phyloP scores from a whole-genome alignment of 345 rosid species.

The Brassica juncea region DNA sequence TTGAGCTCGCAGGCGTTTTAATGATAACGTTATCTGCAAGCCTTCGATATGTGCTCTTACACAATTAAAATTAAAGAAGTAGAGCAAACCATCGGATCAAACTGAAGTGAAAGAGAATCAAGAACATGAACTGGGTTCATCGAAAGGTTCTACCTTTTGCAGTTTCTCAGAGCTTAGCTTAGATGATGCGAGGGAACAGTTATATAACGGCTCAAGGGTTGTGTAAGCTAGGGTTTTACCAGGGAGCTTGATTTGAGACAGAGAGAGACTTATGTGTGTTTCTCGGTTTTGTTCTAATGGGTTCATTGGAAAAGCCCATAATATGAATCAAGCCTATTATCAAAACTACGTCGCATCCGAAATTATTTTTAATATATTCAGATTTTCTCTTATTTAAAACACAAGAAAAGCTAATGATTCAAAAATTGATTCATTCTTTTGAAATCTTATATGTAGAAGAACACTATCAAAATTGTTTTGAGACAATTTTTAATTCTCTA shows the following conservation, averaged over 20 bases:
- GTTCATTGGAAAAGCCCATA: no score
- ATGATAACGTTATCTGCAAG: slow-evolving; percentile 48
- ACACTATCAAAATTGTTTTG: neutral
- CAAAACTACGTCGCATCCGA: no score
- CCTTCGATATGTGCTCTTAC: slow-evolving; percentile 84
- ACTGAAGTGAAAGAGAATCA: neutral
- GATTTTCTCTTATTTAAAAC: no score
- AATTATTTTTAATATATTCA: no score
- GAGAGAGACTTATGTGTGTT: neutral
- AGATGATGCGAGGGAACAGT: neutral
- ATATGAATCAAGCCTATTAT: no score
- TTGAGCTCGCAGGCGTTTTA: slow-evolving; percentile 65
- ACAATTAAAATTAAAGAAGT: neutral
- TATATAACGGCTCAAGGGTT: slow-evolving; percentile 26
- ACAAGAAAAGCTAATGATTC: no score
- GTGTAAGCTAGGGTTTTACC: slow-evolving; percentile 27
- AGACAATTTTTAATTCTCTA: slow-evolving; percentile 2
- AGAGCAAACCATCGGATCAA: neutral
- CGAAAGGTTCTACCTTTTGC: slow-evolving; percentile 23
- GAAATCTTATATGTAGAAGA: neutral
- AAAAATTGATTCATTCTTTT: neutral
- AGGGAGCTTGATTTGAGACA: neutral
- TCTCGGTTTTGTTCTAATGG: slow-evolving; percentile 13
- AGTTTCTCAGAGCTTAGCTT: neutral
- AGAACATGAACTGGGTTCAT: neutral